Evolutionary conservation across 1,284 basidiomycete genomes (phyloP), one percentile per base, ranked within the genome.

Genomic region (Sphaerobolus stellatus): DNA sequence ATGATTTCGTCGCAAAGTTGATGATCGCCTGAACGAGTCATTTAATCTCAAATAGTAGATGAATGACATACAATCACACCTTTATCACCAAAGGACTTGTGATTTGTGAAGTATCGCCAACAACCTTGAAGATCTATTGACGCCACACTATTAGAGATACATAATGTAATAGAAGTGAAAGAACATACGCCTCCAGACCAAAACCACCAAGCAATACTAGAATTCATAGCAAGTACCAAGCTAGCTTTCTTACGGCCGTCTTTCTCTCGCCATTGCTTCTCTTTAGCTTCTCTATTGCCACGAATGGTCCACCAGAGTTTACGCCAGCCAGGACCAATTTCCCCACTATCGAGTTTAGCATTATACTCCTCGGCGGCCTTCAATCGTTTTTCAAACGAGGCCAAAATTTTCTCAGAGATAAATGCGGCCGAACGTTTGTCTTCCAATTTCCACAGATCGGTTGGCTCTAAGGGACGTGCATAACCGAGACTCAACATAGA

Each of bases 371-470:
- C 76, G 0, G 90, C 92, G 45, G 75, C 71, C 52, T 71, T 71
- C 27, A 75, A 72, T 5, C 90, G 80, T 14, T 73, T 70, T 36
- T 86, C 81, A 68, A 88, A 95, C 1, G 86, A 86, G 1, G 69
- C 69, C 24, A 79, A 71, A 29, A 97, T 87, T 36, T 73, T 74
- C 5, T 80, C 73, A 1, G 89, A 85, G 45, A 94, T 81, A 14
- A 73, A 62, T 2, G 75, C 74, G 0, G 88, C 76, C 4, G 79
- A 74, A 20, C 81, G 81, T 14, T 84, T 73, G 46, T 83, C 79
- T 58, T 86, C 84, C 43, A 95, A 82, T 66, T 83, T 87, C 79
- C 88, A 95, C n/a, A 96, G 75, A 70, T 97, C 94, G 0, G 85
- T 74, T 0, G 86, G 83, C 66, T 94, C 88, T 4, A 96, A 78